Percentiles rank a stretch among this genome's conserved stretches.
phyloP scores from a whole-genome alignment of 2,329 filamentous ascomycete species.

The Exophiala sp. region DNA sequence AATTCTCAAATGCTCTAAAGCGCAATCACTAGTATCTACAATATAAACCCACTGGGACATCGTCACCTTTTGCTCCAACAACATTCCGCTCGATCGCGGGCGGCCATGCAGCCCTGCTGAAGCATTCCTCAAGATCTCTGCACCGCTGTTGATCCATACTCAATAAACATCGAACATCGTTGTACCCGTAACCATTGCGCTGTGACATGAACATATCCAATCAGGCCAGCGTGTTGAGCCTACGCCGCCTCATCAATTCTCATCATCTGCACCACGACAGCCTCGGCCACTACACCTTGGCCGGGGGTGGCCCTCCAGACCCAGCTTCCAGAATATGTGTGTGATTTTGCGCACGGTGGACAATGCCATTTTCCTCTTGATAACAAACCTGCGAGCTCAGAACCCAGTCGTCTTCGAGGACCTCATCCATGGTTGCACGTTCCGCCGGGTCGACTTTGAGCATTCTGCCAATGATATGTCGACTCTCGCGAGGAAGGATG shows the following conservation, averaged over 20 bases:
- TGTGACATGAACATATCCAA: conserved; percentile 3
- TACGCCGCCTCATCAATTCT: background rate
- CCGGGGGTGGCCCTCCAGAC: conserved; percentile 30
- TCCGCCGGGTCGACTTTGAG: conserved; percentile 79
- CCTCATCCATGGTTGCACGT: conserved; percentile 77
- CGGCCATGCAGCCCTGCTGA: too few relatives aligned
- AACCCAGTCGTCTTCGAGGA: conserved; percentile 87
- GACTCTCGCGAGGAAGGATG: conserved; percentile 78
- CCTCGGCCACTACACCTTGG: conserved; percentile 21
- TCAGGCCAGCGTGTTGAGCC: background rate
- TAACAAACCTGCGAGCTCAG: conserved; percentile 74
- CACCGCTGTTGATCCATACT: background rate
- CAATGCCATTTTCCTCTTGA: conserved; percentile 65
- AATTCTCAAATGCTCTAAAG: background rate
- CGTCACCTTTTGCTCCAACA: conserved; percentile 13
- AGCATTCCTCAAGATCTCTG: background rate
- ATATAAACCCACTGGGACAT: conserved; percentile 7
- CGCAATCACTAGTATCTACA: conserved; percentile 18
- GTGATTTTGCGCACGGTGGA: conserved; percentile 70
- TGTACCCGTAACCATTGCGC: background rate
- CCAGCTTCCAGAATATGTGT: conserved; percentile 74
- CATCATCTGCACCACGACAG: background rate
- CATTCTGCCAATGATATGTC: conserved; percentile 88
- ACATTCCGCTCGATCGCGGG: background rate
- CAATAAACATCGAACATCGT: background rate